Evolutionary conservation across 2,329 filamentous ascomycete genomes (phyloP), one percentile per base, ranked within the genome.

Genomic region (Pseudogymnoascus sp.): DNA sequence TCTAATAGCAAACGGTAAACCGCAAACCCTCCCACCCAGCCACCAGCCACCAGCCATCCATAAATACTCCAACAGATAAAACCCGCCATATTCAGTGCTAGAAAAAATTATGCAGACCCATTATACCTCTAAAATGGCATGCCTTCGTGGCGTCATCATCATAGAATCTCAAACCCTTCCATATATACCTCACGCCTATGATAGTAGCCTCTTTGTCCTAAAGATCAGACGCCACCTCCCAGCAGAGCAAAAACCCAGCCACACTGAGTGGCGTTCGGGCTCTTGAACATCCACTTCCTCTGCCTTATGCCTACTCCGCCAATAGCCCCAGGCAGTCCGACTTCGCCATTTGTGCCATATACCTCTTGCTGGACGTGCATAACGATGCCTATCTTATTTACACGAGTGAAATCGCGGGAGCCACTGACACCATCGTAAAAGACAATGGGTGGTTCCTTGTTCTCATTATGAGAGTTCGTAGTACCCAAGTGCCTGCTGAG

Each of bases 351-450:
- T 35, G 67, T 64, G 11, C 68, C 69, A 11, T 62, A 45, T 4
- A 71, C 60, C 62, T 72, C 70, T 35, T 72, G 65, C 68, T 69
- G 71, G 10, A 71, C 65, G 43, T 67, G 67, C 37, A 68, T 63
- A 7, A 65, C 63, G 23, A 72, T 67, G 14, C 71, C 71, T 6
- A 64, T 65, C 23, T 62, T 63, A 0, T 67, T 68, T 19, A 68
- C 61, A 21, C 65, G 68, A 6, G 62, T 65, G 61, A 72, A 71
- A 26, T 66, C 66, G 23, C 38, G 33, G 4, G 58, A 21, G 10
- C 89, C 89, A 1, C 97, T 79, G 58, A 92, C 92, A 1, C 90
- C 91, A 73, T 97, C 93, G 0, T 97, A 80, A 37, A 96, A 75
- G 1, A 88, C 80, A 16, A n/a, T 80, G n/a, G 10, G 16, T 11